phyloP scores from a whole-genome alignment of 1,284 basidiomycete species.

The Trichosporon coremiiforme region DNA sequence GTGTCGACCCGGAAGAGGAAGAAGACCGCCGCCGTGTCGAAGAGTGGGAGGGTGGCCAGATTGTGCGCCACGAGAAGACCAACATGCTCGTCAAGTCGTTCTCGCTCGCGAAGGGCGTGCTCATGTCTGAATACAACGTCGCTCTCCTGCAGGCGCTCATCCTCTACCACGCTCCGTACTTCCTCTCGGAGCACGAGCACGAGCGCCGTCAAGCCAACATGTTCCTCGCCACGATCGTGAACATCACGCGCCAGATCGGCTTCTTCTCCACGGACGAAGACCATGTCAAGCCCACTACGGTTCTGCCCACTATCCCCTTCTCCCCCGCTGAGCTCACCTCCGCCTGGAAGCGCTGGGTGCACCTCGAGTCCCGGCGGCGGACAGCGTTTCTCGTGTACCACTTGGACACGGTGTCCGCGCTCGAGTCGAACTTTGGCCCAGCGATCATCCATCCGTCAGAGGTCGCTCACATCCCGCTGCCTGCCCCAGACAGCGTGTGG shows the following conservation, averaged over 20 bases:
- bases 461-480: conserved; percentile 53
- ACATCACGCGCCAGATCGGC: conserved; percentile 57
- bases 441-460: conserved; percentile 51
- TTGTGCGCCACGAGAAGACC: conserved; percentile 56
- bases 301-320: conserved; percentile 39
- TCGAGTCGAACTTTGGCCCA: conserved; percentile 56
- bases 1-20: conserved; percentile 25
- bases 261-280: conserved; percentile 53
- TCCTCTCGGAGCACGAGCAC: conserved; percentile 52
- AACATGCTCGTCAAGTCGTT: conserved; percentile 58
- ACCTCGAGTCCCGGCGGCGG: conserved; percentile 55
- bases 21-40: conserved; percentile 36
- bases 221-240: conserved; percentile 55
- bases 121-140: conserved; percentile 57
- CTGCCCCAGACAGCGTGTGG: conserved; percentile 57
- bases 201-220: conserved; percentile 54
- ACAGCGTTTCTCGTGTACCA: conserved; percentile 57
- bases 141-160: conserved; percentile 56
- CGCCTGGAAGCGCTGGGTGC: conserved; percentile 57
- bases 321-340: conserved; percentile 49
- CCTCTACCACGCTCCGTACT: conserved; percentile 57
- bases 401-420: conserved; percentile 57
- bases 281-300: conserved; percentile 40
- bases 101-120: conserved; percentile 50
- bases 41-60: conserved; percentile 46